Percentiles rank a stretch among this genome's conserved stretches.
Conservation (phyloP, 345 rosid species). For the Durio zibethinus region DNA sequence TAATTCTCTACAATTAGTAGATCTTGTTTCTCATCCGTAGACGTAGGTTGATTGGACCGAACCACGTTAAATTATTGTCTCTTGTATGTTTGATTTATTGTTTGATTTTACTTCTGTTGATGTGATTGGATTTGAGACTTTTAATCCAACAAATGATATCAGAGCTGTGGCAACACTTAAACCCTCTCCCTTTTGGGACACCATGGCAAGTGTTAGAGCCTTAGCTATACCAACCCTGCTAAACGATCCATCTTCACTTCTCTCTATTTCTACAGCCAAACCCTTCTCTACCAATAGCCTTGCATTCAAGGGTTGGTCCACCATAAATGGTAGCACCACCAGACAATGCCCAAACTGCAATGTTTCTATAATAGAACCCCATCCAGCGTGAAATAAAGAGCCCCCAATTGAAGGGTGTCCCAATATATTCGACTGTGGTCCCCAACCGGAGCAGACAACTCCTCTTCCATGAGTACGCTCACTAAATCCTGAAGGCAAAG, state of each 20-base stretch:
- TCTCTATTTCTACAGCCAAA: conserved; percentile 24
- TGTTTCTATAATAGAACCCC: conserved; percentile 10
- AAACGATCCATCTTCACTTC: conserved; percentile 24
- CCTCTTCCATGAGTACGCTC: not conserved
- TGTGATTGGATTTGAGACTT: too few species aligned
- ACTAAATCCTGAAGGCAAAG: not conserved
- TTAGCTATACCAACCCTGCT: conserved; percentile 11
- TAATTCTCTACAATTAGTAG: too few species aligned
- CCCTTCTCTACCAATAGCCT: conserved; percentile 20
- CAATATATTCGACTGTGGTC: conserved; percentile 8
- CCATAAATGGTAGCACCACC: not conserved
- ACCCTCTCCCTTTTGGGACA: conserved; percentile 16
- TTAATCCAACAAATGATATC: too few species aligned
- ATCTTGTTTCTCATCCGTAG: too few species aligned
- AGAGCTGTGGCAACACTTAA: too few species aligned
- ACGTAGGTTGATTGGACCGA: too few species aligned
- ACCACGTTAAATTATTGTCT: too few species aligned
- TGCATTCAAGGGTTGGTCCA: conserved; percentile 8
- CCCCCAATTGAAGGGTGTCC: not conserved
- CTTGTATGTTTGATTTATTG: too few species aligned
- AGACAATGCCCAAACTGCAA: conserved; percentile 9
- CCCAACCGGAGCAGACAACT: not conserved
- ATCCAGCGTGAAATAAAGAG: not conserved
- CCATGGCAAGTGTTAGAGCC: conserved; percentile 19
- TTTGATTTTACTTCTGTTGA: too few species aligned